Evolutionary conservation across 257 asterid genomes (phyloP), one percentile per base, ranked within the genome.

Genomic region (Cordia subcordata): DNA sequence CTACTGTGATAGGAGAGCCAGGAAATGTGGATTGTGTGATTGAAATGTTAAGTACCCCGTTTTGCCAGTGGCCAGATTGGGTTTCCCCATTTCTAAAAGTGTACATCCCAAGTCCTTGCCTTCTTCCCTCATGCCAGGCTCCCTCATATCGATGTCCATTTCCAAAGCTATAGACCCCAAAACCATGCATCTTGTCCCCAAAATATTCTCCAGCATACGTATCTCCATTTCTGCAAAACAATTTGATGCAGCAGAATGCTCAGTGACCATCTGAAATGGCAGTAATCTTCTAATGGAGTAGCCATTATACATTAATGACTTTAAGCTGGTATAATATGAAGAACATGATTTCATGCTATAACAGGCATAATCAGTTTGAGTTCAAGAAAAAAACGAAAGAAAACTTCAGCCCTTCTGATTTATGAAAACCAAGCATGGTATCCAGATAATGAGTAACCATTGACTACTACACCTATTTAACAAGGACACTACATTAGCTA

Each of bases 121-220:
- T 79, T 40, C 81, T 81, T 0, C 96, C 96, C 72, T 88, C 96
- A 6, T 88, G 94, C 96, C 96, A 88, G 1, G 94, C 87, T 64
- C 96, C 96, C 60, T 88, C 92, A 11, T 88, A 88, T 37, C 63
- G 80, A 59, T 88, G 96, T 52, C 91, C 84, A 57, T 85, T 81
- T 39, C 81, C 87, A 27, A 88, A 88, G 61, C 61, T 78, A 71
- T 88, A 88, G 11, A 82, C 85, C 13, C 96, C 96, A 35, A 85
- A 88, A 52, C 96, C 96, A 49, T 88, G 94, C 67, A 85, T 71
- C 74, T 81, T 81, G 65, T 88, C 96, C 0, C 89, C 86, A 55
- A 85, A 85, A 67, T 87, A 87, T 60, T 87, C 94, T 5, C 96
- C 96, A 0, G 82, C 82, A 69, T 85, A 87, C 62, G 76, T 63